These are phyloP conservation scores for Nicotiana undulata DNA, from an alignment of 257 asterid genomes.

Conservation along the genomic window DNA sequence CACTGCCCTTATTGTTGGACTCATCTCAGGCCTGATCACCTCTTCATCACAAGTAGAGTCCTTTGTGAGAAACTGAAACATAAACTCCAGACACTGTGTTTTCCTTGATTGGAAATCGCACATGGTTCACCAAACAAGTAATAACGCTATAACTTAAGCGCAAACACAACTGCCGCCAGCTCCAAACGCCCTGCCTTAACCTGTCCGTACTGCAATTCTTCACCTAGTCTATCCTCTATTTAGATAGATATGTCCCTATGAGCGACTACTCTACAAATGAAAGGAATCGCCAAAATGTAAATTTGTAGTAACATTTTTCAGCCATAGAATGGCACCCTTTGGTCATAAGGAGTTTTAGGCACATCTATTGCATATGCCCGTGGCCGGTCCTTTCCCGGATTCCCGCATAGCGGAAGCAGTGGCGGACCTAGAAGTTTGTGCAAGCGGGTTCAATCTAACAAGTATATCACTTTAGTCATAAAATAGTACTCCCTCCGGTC, in stretches of 20 bases:
- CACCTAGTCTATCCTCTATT: too few species aligned
- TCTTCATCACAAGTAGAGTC: constrained; percentile 26
- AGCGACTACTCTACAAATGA: background rate
- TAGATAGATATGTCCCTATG: background rate
- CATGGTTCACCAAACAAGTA: too few species aligned
- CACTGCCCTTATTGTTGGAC: constrained; percentile 42
- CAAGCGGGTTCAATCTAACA: too few species aligned
- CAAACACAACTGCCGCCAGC: too few species aligned
- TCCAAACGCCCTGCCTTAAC: too few species aligned
- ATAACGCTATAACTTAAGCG: too few species aligned
- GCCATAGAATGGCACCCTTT: background rate
- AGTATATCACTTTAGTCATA: too few species aligned
- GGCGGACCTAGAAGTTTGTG: too few species aligned
- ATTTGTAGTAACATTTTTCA: background rate
- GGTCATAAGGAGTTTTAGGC: background rate
- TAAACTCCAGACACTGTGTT: background rate
- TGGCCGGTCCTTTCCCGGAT: rapidly evolving
- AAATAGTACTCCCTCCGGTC: too few species aligned
- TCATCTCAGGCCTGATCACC: constrained; percentile 42
- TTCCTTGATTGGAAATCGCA: background rate
- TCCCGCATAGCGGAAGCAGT: too few species aligned
- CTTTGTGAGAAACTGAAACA: constrained; percentile 7
- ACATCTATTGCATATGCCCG: background rate
- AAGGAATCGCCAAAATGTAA: background rate
- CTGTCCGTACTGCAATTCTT: too few species aligned